Evolutionary conservation across 2,329 filamentous ascomycete genomes (phyloP).

Genomic region (Uncinocarpus reesii): DNA sequence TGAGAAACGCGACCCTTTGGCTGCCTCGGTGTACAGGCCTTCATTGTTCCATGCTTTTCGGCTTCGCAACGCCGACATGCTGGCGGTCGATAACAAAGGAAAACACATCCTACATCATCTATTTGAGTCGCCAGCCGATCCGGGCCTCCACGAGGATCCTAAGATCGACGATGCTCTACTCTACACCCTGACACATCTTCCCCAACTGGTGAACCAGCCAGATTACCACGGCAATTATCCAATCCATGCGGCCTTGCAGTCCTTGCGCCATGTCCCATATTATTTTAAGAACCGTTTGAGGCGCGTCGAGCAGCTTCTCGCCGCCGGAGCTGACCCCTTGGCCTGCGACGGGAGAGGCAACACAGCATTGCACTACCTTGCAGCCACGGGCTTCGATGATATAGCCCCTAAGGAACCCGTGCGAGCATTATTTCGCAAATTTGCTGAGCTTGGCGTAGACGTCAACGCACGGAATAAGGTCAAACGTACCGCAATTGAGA

Average conservation of each 20-base stretch:
- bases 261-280: neutral
- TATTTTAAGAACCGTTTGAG: neutral
- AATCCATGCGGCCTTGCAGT: constrained; percentile 12
- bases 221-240: constrained; percentile 10
- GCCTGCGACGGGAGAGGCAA: constrained; percentile 15
- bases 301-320: constrained; percentile 7
- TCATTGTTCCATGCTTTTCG: constrained; percentile 13
- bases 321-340: constrained; percentile 13
- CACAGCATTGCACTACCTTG: constrained; percentile 18
- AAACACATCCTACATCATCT: constrained; percentile 15
- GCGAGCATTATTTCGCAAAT: constrained; percentile 4
- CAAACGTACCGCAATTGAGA: constrained; percentile 2
- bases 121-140: constrained; percentile 3
- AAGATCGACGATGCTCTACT: constrained; percentile 8
- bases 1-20: neutral
- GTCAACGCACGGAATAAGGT: constrained; percentile 10
- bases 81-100: constrained; percentile 15
- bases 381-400: constrained; percentile 2
- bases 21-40: neutral
- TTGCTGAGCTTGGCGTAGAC: constrained; percentile 9
- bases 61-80: constrained; percentile 14
- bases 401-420: neutral
- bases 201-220: constrained; percentile 14
- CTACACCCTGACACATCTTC: constrained; percentile 9
- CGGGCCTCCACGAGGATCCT: no score